A percentile compares a stretch with the other conserved stretches of the same genome.
Conservation (phyloP, 768 basidiomycete genomes). For the Kwoniella mangroviensis region DNA sequence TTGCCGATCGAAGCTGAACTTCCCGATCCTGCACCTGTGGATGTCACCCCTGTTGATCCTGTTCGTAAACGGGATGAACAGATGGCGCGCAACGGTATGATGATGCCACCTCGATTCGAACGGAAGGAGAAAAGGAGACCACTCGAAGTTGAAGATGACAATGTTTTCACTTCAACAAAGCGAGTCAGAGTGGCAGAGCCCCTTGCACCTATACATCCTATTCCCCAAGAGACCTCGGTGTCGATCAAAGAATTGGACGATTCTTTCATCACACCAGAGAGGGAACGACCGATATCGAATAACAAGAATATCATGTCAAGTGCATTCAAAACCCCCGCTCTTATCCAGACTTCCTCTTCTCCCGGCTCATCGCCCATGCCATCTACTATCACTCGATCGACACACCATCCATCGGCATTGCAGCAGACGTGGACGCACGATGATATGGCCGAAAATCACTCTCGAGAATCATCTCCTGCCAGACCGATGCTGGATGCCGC, state of each 20-base stretch:
- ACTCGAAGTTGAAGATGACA: constrained; percentile 40
- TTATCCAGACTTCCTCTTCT: constrained; percentile 48
- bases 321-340: constrained; percentile 49
- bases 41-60: constrained; percentile 14
- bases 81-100: constrained; percentile 18
- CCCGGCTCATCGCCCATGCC: constrained; percentile 54
- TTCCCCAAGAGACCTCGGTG: constrained; percentile 28
- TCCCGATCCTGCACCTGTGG: constrained; percentile 17
- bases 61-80: constrained; percentile 22
- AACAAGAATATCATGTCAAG: constrained; percentile 34
- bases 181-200: constrained; percentile 45
- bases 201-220: constrained; percentile 33
- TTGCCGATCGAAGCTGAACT: constrained; percentile 30
- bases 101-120: constrained; percentile 44
- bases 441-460: constrained; percentile 29
- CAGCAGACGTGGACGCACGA: constrained; percentile 50
- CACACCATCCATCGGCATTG: constrained; percentile 40
- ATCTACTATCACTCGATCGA: constrained; percentile 38
- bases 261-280: constrained; percentile 46
- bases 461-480: constrained; percentile 22
- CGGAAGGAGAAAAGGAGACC: constrained; percentile 28
- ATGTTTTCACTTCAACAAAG: constrained; percentile 39
- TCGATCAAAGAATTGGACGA: constrained; percentile 33
- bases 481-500: constrained; percentile 37
- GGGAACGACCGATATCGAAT: constrained; percentile 29